These are phyloP conservation scores for Trypanosoma platydactyli DNA, from an alignment of 208 protist genomes.

Conservation along the genomic window DNA sequence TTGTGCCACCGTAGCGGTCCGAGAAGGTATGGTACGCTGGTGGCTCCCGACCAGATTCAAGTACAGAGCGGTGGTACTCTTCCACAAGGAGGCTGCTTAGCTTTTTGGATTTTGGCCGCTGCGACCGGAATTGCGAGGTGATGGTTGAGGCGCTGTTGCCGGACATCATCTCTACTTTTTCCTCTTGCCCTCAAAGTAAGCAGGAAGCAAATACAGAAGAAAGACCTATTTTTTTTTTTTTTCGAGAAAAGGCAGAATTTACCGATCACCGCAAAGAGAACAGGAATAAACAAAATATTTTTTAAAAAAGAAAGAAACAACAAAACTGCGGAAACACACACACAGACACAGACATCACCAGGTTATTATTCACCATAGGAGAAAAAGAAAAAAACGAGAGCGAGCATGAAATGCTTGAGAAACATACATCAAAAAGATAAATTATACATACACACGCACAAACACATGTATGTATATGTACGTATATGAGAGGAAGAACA, in stretches of 20 bases:
- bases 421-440: constrained; percentile 3
- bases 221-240: too few relatives aligned
- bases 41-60: constrained; percentile 47
- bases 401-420: not conserved
- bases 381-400: not conserved
- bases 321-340: not conserved
- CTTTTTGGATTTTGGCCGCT: not conserved
- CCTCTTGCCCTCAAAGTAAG: not conserved
- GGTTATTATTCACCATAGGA: not conserved
- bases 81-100: constrained; percentile 59
- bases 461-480: not conserved
- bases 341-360: constrained; percentile 10
- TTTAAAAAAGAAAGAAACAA: not conserved
- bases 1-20: constrained; percentile 65
- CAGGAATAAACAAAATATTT: constrained; percentile 16
- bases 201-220: too few relatives aligned
- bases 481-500: constrained; percentile 9
- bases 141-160: not conserved
- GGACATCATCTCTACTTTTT: constrained; percentile 4
- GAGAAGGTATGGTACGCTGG: constrained; percentile 80
- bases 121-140: too few relatives aligned
- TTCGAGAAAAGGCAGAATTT: too few relatives aligned
- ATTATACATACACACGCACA: constrained; percentile 1
- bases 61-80: constrained; percentile 72
- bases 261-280: not conserved